These are phyloP conservation scores for Aspergillus bridgeri DNA, from an alignment of 495 filamentous ascomycete species.

Conservation along the genomic window DNA sequence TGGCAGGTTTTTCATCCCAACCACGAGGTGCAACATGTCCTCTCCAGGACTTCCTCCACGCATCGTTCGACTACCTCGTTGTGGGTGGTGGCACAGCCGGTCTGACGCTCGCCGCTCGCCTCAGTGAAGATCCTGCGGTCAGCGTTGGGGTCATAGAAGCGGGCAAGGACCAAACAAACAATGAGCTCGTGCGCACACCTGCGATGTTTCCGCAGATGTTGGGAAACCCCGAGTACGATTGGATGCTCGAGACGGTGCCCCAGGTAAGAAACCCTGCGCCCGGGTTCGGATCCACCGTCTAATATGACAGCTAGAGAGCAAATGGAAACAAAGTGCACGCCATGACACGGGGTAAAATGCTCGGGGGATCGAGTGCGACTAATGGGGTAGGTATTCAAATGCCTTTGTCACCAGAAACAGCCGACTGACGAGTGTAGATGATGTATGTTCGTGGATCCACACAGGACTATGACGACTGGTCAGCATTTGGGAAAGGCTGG, in stretches of 20 bases:
- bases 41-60: slow-evolving; percentile 1
- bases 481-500: slow-evolving; percentile 39
- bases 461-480: slow-evolving; percentile 49
- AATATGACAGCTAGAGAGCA: slow-evolving; percentile 11
- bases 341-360: slow-evolving; percentile 48
- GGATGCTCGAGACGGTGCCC: slow-evolving; percentile 51
- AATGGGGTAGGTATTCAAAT: slow-evolving; percentile 28
- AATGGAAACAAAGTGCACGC: slow-evolving; percentile 24
- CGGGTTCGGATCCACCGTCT: not conserved
- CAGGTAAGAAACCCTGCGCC: slow-evolving; percentile 32
- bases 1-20: not conserved
- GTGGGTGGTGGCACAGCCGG: slow-evolving; percentile 49
- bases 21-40: not conserved
- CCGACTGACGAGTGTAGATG: slow-evolving; percentile 9
- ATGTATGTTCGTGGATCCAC: slow-evolving; percentile 30
- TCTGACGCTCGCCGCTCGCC: slow-evolving; percentile 43
- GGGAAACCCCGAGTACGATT: slow-evolving; percentile 54
- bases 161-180: slow-evolving; percentile 44
- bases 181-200: slow-evolving; percentile 46
- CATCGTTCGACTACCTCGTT: slow-evolving; percentile 34
- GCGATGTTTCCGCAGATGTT: slow-evolving; percentile 41
- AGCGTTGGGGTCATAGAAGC: slow-evolving; percentile 54
- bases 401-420: not conserved
- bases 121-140: slow-evolving; percentile 43
- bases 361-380: slow-evolving; percentile 57